These are phyloP conservation scores for Linum trigynum DNA, from an alignment of 345 rosid species.

Conservation along the genomic window DNA sequence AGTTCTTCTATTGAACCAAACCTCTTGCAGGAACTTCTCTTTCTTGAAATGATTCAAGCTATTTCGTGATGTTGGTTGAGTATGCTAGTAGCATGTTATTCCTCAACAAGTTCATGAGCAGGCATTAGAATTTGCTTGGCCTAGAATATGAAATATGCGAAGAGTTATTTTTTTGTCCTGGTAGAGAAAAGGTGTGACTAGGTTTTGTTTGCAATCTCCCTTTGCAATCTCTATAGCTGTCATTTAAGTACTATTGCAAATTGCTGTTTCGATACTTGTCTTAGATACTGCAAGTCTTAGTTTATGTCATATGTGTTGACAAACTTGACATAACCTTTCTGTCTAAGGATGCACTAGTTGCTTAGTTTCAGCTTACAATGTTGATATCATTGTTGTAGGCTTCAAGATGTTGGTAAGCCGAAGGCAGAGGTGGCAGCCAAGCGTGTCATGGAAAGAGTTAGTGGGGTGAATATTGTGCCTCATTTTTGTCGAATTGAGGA, in stretches of 20 bases:
- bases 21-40: not conserved
- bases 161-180: too few relatives aligned
- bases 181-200: too few relatives aligned
- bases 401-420: constrained; percentile 92
- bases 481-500: constrained; percentile 97
- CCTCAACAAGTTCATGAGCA: not conserved
- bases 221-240: too few relatives aligned
- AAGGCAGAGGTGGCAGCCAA: constrained; percentile 98
- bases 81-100: not conserved
- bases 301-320: not conserved
- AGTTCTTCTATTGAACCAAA: not conserved
- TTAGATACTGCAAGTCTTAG: not conserved
- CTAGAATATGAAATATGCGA: too few relatives aligned
- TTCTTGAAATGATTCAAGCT: too few relatives aligned
- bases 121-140: not conserved
- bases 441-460: constrained; percentile 93
- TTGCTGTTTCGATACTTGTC: not conserved
- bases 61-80: too few relatives aligned
- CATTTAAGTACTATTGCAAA: not conserved
- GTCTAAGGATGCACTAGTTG: not conserved
- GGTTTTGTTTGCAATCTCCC: too few relatives aligned
- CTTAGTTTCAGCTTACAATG: not conserved
- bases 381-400: constrained; percentile 33
- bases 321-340: not conserved
- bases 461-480: constrained; percentile 74